Conservation (phyloP, 345 rosid species). For the Bruguiera sexangula region DNA sequence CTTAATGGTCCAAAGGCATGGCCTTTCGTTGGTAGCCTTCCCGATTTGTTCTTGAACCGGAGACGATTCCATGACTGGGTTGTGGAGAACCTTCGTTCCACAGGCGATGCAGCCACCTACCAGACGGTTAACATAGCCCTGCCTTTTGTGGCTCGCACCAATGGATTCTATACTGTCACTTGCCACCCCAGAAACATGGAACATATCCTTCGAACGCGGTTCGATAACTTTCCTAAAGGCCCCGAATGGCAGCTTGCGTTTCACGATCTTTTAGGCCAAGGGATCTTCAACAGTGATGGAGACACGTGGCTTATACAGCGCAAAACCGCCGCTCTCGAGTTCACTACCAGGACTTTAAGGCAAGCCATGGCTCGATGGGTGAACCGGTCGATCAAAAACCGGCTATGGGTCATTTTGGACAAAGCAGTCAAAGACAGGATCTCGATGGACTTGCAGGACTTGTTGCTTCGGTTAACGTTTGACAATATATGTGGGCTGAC, state of each 20-base stretch:
- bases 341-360: conserved; percentile 74
- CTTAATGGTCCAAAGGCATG: conserved; percentile 67
- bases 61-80: conserved; percentile 76
- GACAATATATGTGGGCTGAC: conserved; percentile 91
- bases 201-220: conserved; percentile 69
- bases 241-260: conserved; percentile 74
- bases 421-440: conserved; percentile 37
- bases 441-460: conserved; percentile 73
- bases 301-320: conserved; percentile 92
- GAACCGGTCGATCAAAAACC: conserved; percentile 71
- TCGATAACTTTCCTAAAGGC: conserved; percentile 92
- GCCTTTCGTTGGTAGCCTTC: conserved; percentile 79
- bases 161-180: conserved; percentile 84
- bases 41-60: conserved; percentile 53
- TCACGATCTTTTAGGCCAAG: conserved; percentile 81
- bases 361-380: conserved; percentile 99
- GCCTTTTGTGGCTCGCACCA: conserved; percentile 65
- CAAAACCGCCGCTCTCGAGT: conserved; percentile 87
- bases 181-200: conserved; percentile 88
- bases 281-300: conserved; percentile 89
- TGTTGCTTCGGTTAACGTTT: conserved; percentile 79
- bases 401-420: conserved; percentile 74
- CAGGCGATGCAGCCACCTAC: conserved; percentile 64
- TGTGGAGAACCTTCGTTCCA: conserved; percentile 57
- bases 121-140: conserved; percentile 71